phyloP scores from a whole-genome alignment of 1,284 basidiomycete genomes.

The Ceratobasidium sp. region DNA sequence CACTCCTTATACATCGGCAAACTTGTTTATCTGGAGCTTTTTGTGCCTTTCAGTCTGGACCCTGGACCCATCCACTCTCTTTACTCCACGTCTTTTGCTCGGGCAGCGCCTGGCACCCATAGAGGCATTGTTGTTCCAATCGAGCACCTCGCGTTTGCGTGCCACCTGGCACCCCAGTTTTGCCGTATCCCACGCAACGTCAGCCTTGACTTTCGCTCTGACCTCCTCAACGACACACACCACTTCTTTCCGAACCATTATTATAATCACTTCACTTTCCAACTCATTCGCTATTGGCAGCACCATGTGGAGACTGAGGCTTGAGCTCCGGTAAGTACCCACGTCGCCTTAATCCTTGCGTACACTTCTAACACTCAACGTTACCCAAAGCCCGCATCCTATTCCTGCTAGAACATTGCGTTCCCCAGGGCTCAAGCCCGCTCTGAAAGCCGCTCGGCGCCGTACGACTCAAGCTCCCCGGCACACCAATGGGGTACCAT shows the following conservation, averaged over 20 bases:
- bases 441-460: too few species aligned
- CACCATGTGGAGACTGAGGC: too few species aligned
- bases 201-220: background rate
- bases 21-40: slow-evolving; percentile 16
- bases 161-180: slow-evolving; percentile 18
- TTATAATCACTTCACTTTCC: background rate
- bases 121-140: slow-evolving; percentile 1
- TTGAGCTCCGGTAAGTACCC: too few species aligned
- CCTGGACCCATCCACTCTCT: background rate
- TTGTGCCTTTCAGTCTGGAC: background rate
- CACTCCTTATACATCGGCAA: background rate
- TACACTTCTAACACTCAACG: too few species aligned
- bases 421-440: too few species aligned
- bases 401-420: too few species aligned
- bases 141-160: background rate
- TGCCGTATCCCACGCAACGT: background rate
- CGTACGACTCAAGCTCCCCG: too few species aligned
- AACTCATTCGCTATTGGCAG: slow-evolving; percentile 5
- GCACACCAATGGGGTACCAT: too few species aligned
- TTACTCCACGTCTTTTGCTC: background rate
- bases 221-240: background rate
- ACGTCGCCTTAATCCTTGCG: too few species aligned
- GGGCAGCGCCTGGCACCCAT: background rate
- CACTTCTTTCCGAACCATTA: slow-evolving; percentile 15
- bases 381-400: too few species aligned